Conservation (phyloP, 2,329 filamentous ascomycete species). For the Amphichorda felina region DNA sequence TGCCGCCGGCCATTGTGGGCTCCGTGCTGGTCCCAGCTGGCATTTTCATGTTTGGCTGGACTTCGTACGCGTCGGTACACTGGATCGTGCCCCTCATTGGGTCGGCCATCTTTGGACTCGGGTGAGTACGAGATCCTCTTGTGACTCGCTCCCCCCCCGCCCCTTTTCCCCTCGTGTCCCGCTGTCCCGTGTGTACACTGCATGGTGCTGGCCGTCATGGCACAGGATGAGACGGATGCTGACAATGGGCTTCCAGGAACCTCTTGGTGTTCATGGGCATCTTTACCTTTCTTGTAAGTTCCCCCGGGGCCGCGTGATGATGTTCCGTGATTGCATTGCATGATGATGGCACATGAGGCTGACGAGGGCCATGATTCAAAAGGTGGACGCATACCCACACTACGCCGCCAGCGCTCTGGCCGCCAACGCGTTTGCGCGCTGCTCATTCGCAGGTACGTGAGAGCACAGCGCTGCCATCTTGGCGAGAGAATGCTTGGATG, state of each 20-base stretch:
- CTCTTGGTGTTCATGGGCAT: conserved; percentile 53
- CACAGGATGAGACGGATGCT: too few relatives aligned
- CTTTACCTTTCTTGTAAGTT: conserved; percentile 73
- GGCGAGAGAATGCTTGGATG: not conserved
- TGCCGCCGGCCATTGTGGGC: conserved; percentile 67
- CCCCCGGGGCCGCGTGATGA: too few relatives aligned
- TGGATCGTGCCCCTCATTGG: conserved; percentile 70
- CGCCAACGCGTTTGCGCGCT: conserved; percentile 71
- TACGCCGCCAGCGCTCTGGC: conserved; percentile 71
- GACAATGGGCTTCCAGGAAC: too few relatives aligned
- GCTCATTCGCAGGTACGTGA: conserved; percentile 54
- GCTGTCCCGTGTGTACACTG: not conserved
- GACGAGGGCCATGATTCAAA: too few relatives aligned
- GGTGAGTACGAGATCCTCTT: conserved; percentile 34
- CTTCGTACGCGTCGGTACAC: conserved; percentile 60
- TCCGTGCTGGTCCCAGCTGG: conserved; percentile 67
- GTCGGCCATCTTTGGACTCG: conserved; percentile 57
- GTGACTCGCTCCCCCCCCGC: too few relatives aligned
- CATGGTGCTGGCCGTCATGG: too few relatives aligned
- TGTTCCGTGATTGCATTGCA: too few relatives aligned
- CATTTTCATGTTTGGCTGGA: conserved; percentile 85
- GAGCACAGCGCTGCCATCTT: conserved; percentile 3
- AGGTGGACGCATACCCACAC: conserved; percentile 64
- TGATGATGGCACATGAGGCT: too few relatives aligned
- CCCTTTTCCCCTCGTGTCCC: not conserved